Base-by-base conservation (phyloP, 108 stramenopile genomes). In the Cyclotella atomus region DNA sequence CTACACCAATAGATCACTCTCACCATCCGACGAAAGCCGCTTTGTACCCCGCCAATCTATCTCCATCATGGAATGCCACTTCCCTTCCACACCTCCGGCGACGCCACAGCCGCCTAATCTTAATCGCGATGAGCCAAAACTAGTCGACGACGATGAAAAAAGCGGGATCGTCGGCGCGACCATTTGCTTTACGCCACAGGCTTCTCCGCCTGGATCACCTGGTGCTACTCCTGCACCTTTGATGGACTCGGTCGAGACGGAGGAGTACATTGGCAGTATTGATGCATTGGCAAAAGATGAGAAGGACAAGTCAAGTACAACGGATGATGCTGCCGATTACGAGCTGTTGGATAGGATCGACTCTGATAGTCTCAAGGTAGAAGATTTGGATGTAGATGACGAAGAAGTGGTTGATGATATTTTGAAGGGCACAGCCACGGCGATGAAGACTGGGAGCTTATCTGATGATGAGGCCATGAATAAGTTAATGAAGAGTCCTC, bases 151-250 rank as follows among this genome's bases (percentile, higher is more conserved):
- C 14, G 35, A 24, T 19, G 45, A 17, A 14, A 49, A 68, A 23
- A 59, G 45, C 30, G 69, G 69, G 15, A 62, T 82, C 36, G 59
- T 82, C n/a, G 74, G 74, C 12, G 70, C 81, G 14, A 82, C 81
- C 2, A 82, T 82, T 65, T 74, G 73, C 49, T 75, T 75, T 68
- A 82, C 81, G 38, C 81, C 81, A 6, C 56, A 82, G 49, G 20
- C 70, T 34, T 82, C 70, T 60, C 73, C 68, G n/a, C 35, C 32
- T 19, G 46, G 34, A 25, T 60, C 68, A 12, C 55, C 43, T 50
- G 60, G 17, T 24, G 32, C 27, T 35, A 3, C 10, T 38, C 33
- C 27, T 35, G 10, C 10, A 3, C 12, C 19, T 36, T 24, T 6
- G 36, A 41, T 20, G 36, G 3, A 21, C 12, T 6, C 21, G 7